phyloP scores from a whole-genome alignment of 352 stramenopile genomes.

The Plasmopara viticola region DNA sequence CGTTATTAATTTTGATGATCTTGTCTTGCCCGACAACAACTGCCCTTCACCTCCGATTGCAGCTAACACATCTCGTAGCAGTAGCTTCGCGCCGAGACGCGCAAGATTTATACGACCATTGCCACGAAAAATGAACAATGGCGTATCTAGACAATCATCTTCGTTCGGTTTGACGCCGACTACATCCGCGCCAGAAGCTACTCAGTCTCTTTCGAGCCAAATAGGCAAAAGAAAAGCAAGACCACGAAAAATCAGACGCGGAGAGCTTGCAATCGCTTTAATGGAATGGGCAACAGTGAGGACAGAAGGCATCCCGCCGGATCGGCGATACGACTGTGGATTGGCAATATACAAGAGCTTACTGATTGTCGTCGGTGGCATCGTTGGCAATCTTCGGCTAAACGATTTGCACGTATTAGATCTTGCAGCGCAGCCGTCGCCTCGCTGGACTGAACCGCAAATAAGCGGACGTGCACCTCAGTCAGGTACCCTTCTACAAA shows the following conservation, averaged over 20 bases:
- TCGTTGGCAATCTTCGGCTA: constrained; percentile 45
- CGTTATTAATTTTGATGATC: constrained; percentile 49
- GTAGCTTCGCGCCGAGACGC: constrained; percentile 21
- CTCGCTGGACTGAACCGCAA: constrained; percentile 31
- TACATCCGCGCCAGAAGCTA: constrained; percentile 6
- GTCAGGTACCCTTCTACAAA: constrained; percentile 40
- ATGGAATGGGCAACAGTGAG: constrained; percentile 31
- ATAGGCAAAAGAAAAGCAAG: constrained; percentile 26
- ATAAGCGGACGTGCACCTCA: constrained; percentile 31
- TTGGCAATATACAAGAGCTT: constrained; percentile 31
- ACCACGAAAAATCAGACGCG: constrained; percentile 29
- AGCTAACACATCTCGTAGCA: constrained; percentile 24
- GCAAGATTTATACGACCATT: constrained; percentile 7
- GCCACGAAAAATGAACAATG: constrained; percentile 12
- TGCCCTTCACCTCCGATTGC: constrained; percentile 22
- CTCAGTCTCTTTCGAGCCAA: constrained; percentile 7
- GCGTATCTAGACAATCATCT: constrained; percentile 3
- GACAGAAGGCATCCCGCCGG: constrained; percentile 22
- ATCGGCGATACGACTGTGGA: constrained; percentile 50
- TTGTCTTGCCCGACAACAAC: constrained; percentile 41
- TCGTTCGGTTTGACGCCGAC: constrained; percentile 2
- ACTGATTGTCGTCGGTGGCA: constrained; percentile 55
- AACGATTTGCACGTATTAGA: constrained; percentile 52
- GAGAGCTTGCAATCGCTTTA: constrained; percentile 23
- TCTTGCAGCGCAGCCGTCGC: constrained; percentile 15